phyloP scores from a whole-genome alignment of 208 protist species.

The Porcisia deanei region DNA sequence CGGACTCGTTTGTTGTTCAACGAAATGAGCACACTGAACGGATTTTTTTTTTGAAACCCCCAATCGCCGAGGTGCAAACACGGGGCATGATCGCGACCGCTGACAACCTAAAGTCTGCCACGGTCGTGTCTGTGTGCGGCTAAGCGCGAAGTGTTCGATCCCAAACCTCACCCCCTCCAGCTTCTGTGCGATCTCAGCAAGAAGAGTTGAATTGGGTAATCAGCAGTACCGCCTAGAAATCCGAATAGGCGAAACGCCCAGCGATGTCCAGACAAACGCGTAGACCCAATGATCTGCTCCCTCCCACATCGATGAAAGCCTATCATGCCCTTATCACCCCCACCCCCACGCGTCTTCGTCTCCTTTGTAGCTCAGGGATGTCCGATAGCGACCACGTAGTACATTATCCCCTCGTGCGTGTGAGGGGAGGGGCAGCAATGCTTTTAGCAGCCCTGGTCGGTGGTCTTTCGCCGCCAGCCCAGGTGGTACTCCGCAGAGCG shows the following conservation, averaged over 20 bases:
- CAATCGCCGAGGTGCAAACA: neutral
- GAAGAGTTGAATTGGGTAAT: neutral
- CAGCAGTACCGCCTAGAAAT: neutral
- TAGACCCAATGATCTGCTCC: neutral
- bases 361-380: neutral
- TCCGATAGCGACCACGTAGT: neutral
- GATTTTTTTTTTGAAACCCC: no score
- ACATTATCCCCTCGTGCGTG: constrained; percentile 24
- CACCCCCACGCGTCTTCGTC: neutral
- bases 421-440: constrained; percentile 23
- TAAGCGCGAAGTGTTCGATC: neutral
- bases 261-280: neutral
- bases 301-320: neutral
- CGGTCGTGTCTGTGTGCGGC: neutral
- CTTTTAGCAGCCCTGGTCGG: constrained; percentile 25
- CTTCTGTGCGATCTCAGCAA: neutral
- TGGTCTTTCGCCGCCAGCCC: constrained; percentile 15
- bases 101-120: neutral
- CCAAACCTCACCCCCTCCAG: neutral
- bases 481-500: constrained; percentile 7
- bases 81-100: neutral
- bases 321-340: neutral
- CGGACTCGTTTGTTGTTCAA: no score
- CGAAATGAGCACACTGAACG: no score
- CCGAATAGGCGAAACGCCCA: neutral